Evolutionary conservation across 75 land plant species (phyloP), one percentile per base, ranked within the genome.

Genomic region (Pinus taeda): DNA sequence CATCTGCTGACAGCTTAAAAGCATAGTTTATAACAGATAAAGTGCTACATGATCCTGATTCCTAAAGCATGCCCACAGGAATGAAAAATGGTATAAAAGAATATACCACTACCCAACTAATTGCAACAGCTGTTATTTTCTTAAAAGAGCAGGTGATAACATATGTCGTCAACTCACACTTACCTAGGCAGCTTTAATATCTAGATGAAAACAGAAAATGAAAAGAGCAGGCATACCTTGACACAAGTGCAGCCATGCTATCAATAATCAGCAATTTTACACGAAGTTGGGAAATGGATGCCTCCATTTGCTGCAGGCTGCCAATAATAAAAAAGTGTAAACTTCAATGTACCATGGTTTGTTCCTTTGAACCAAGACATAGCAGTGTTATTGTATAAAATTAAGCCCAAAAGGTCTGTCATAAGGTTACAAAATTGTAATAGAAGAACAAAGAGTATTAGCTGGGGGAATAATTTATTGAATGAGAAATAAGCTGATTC

Each of bases 261-360:
- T 95, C 98, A 70, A 95, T 83, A 20, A 95, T 80, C 18, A 95
- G 74, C 64, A 95, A 76, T 80, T 88, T 93, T 61, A 93, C 91
- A 36, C 83, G 76, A 39, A 88, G 81, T 66, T 87, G 83, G 30
- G 81, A 82, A 74, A 91, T 73, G 59, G 83, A 78, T 13, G 83
- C 65, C 79, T 93, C 87, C 15, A 93, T 81, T 73, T 86, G 83
- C 60, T 85, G 82, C 80, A 95, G 84, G 79, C 98, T 95, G 90
- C 6, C 36, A 85, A 39, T 57, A 57, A 55, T 21, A 26, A 37
- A 24, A 62, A n/a, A 12, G 9, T 49, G 33, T 22, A 37, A 58
- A 74, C 61, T 57, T 59, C 36, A 37, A 39, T 21, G 55, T 59
- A 37, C 15, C 55, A 42, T 29, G 71, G 57, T 6, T 17, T 37